These are phyloP conservation scores for Penicillium vulpinum DNA, from an alignment of 2,329 filamentous ascomycete genomes.

Conservation along the genomic window DNA sequence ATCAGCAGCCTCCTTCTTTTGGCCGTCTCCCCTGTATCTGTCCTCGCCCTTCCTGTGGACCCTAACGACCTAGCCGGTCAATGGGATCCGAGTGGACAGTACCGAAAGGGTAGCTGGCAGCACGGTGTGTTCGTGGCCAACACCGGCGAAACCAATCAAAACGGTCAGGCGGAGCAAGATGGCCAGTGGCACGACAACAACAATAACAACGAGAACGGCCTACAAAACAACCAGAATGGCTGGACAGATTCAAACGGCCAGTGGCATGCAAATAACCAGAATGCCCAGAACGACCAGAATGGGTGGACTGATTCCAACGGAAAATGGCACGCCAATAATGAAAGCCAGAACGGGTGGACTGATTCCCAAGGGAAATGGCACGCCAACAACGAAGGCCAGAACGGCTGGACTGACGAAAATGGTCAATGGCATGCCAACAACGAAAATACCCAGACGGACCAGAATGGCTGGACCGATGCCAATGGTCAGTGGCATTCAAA, in stretches of 20 bases:
- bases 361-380: slow-evolving; percentile 4
- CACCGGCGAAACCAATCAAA: slow-evolving; percentile 1
- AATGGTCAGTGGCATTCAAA: slow-evolving; percentile 15
- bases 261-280: slow-evolving; percentile 14
- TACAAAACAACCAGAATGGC: slow-evolving; percentile 3
- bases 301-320: slow-evolving; percentile 16
- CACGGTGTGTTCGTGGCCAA: slow-evolving; percentile 21
- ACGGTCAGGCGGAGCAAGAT: background rate
- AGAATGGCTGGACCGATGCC: slow-evolving; percentile 13
- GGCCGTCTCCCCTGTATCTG: slow-evolving; percentile 22
- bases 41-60: slow-evolving; percentile 23
- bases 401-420: slow-evolving; percentile 19
- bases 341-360: too few species aligned
- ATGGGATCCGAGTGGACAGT: slow-evolving; percentile 24
- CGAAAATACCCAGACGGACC: slow-evolving; percentile 1
- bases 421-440: slow-evolving; percentile 17
- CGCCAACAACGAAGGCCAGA: background rate
- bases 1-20: slow-evolving; percentile 23
- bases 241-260: slow-evolving; percentile 20
- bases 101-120: slow-evolving; percentile 22
- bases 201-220: slow-evolving; percentile 4
- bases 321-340: slow-evolving; percentile 12
- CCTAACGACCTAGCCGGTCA: slow-evolving; percentile 21
- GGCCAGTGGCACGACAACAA: slow-evolving; percentile 6
- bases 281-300: background rate